phyloP scores from a whole-genome alignment of 2,329 filamentous ascomycete species.

The Exutisphaerella laricina region DNA sequence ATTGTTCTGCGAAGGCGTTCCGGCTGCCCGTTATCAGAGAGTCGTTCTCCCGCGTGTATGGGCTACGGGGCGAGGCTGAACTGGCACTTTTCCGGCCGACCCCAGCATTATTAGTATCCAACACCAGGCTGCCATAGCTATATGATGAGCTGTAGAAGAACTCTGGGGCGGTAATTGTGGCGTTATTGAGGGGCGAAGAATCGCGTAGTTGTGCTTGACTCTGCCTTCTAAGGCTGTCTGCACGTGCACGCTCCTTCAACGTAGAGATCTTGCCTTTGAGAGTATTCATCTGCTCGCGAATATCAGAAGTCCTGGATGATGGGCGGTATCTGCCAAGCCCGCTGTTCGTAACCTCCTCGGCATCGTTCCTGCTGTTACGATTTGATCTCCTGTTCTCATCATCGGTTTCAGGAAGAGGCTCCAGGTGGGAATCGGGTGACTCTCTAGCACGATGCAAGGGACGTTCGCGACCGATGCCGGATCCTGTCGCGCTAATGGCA shows the following conservation, averaged over 20 bases:
- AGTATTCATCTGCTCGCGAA: slow-evolving; percentile 80
- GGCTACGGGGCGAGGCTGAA: slow-evolving; percentile 2
- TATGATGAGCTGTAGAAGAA: slow-evolving; percentile 26
- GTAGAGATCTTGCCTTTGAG: slow-evolving; percentile 79
- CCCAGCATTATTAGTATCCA: slow-evolving; percentile 13
- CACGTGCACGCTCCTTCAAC: slow-evolving; percentile 69
- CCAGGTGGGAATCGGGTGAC: slow-evolving; percentile 38
- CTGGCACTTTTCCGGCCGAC: slow-evolving; percentile 10
- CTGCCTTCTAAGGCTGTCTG: slow-evolving; percentile 70
- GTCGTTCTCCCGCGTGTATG: slow-evolving; percentile 11
- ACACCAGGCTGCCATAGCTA: slow-evolving; percentile 15
- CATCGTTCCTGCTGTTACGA: slow-evolving; percentile 13
- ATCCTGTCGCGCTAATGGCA: slow-evolving; percentile 10
- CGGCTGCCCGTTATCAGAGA: slow-evolving; percentile 16
- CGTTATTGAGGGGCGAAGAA: slow-evolving; percentile 72
- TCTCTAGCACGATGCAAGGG: slow-evolving; percentile 30
- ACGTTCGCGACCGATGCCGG: slow-evolving; percentile 13
- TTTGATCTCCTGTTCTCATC: slow-evolving; percentile 23
- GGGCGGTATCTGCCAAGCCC: slow-evolving; percentile 53
- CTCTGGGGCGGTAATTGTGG: slow-evolving; percentile 35
- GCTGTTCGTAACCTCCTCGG: slow-evolving; percentile 13
- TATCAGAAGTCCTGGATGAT: slow-evolving; percentile 63
- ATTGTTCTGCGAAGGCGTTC: slow-evolving; percentile 27
- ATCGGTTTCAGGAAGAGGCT: slow-evolving; percentile 40
- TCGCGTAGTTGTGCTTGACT: slow-evolving; percentile 67